Percentiles rank a stretch among this genome's conserved stretches.
These are phyloP conservation scores for Cadophora luteo-olivacea DNA, from an alignment of 2,329 filamentous ascomycete genomes.

Conservation along the genomic window DNA sequence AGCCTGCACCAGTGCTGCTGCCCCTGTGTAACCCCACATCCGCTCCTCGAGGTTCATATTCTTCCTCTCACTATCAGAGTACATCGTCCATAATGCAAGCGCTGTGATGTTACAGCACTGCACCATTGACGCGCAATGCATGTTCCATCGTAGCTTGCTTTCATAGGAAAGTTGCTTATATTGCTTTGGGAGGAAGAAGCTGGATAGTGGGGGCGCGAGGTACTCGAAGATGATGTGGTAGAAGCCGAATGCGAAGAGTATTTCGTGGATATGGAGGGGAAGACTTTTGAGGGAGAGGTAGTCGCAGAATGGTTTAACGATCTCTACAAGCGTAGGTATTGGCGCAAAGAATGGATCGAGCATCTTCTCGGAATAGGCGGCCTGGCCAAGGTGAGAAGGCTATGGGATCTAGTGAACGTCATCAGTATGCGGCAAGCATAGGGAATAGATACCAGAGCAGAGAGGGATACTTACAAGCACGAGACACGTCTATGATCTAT, in stretches of 20 bases:
- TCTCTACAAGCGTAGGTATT: conserved; percentile 51
- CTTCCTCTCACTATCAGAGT: conserved; percentile 67
- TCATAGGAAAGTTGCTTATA: conserved; percentile 69
- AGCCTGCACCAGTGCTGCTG: conserved; percentile 72
- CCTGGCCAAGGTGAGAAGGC: not conserved
- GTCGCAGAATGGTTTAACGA: conserved; percentile 67
- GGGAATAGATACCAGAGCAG: not conserved
- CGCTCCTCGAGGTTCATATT: conserved; percentile 70
- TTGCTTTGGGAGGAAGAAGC: conserved; percentile 59
- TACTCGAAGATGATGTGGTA: conserved; percentile 72
- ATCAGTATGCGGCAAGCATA: conserved; percentile 12
- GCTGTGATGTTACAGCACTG: conserved; percentile 74
- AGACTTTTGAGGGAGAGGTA: conserved; percentile 67
- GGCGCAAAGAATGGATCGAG: conserved; percentile 73
- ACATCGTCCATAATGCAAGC: conserved; percentile 75
- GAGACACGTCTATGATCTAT: conserved; percentile 1
- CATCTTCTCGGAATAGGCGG: conserved; percentile 53
- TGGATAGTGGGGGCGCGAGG: conserved; percentile 70
- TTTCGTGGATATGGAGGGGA: conserved; percentile 78
- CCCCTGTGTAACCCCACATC: conserved; percentile 80
- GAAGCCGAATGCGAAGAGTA: conserved; percentile 66
- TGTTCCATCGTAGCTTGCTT: conserved; percentile 76
- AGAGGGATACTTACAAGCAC: conserved; percentile 1
- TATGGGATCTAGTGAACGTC: not conserved
- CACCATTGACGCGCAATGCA: conserved; percentile 80